These are phyloP conservation scores for Dichotomocladium elegans DNA, from an alignment of 371 early-diverging fungal genomes.

Conservation along the genomic window DNA sequence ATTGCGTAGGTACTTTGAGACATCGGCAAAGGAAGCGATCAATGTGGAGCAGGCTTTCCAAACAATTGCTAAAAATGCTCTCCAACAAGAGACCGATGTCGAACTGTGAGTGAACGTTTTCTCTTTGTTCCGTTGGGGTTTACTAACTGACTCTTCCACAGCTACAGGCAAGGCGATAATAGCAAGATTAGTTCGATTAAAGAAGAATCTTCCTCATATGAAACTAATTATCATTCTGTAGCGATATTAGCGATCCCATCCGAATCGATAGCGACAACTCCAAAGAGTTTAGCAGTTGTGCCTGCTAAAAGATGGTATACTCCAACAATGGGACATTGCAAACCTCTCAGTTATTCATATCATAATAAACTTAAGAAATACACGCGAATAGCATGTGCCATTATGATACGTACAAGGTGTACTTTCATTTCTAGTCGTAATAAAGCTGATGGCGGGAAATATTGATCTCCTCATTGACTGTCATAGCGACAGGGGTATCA, in stretches of 20 bases:
- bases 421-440: no score
- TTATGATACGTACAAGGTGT: no score
- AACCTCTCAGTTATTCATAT: no score
- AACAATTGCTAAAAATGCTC: slow-evolving; percentile 90
- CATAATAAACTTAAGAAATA: not conserved
- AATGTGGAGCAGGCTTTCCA: slow-evolving; percentile 96
- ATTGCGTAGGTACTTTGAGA: slow-evolving; percentile 74
- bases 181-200: no score
- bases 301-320: no score
- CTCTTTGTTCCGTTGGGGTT: not conserved
- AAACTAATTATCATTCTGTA: slow-evolving; percentile 30
- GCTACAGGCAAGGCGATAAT: not conserved
- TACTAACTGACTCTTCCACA: not conserved
- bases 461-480: no score
- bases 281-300: slow-evolving; percentile 54
- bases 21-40: slow-evolving; percentile 93
- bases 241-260: slow-evolving; percentile 93
- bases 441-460: not conserved
- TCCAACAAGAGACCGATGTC: slow-evolving; percentile 88
- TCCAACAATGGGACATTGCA: no score
- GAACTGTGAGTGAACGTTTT: slow-evolving; percentile 57
- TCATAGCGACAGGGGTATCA: no score
- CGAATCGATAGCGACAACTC: slow-evolving; percentile 77
- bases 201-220: not conserved
- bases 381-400: no score